These are phyloP conservation scores for Fusarium annulatum DNA, from an alignment of 2,329 filamentous ascomycete species.

Conservation along the genomic window DNA sequence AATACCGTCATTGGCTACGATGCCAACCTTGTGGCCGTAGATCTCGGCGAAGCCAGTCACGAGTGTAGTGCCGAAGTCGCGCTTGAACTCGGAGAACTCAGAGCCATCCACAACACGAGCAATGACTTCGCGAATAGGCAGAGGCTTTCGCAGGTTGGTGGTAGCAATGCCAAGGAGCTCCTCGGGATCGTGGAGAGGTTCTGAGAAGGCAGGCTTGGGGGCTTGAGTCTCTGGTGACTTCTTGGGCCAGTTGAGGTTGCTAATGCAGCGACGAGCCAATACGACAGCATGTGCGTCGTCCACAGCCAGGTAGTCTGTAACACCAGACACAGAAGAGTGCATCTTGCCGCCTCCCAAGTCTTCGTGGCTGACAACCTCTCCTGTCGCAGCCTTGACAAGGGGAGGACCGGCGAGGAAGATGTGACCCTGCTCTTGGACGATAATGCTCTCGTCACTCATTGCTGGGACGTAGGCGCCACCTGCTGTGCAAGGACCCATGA, in stretches of 20 bases:
- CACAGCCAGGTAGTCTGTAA: slow-evolving; percentile 94
- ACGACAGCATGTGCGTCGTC: slow-evolving; percentile 93
- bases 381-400: slow-evolving; percentile 94
- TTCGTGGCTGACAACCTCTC: slow-evolving; percentile 90
- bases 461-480: slow-evolving; percentile 95
- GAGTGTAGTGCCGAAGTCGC: slow-evolving; percentile 86
- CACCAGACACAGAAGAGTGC: slow-evolving; percentile 90
- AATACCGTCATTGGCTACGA: slow-evolving; percentile 96
- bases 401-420: slow-evolving; percentile 97
- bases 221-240: slow-evolving; percentile 53
- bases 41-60: slow-evolving; percentile 93
- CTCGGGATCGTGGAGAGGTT: slow-evolving; percentile 81
- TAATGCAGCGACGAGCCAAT: slow-evolving; percentile 83
- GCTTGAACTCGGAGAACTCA: slow-evolving; percentile 94
- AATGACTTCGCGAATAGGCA: slow-evolving; percentile 90
- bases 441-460: slow-evolving; percentile 98
- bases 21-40: slow-evolving; percentile 89
- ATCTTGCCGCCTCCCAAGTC: slow-evolving; percentile 90
- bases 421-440: slow-evolving; percentile 94
- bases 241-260: slow-evolving; percentile 88
- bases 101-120: slow-evolving; percentile 92
- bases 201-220: slow-evolving; percentile 64
- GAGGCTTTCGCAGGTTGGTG: slow-evolving; percentile 86
- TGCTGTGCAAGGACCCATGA: slow-evolving; percentile 97
- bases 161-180: slow-evolving; percentile 91